Percentiles rank a stretch among this genome's conserved stretches.
Conservation (phyloP, 2,329 filamentous ascomycete species). For the Fusarium continuum region DNA sequence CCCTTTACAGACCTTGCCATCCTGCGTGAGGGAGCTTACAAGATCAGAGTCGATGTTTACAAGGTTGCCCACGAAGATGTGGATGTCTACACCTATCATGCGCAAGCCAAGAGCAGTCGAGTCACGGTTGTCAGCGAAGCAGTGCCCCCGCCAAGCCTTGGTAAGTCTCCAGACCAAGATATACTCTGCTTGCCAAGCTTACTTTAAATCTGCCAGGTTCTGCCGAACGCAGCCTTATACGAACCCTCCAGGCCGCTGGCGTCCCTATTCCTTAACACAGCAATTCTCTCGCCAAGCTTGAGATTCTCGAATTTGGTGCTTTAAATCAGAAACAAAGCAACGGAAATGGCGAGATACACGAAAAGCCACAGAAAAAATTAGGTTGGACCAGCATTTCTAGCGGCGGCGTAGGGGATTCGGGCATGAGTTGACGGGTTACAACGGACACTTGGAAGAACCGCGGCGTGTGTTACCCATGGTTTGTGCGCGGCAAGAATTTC, state of each 20-base stretch:
- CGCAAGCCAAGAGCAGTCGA: slow-evolving; percentile 24
- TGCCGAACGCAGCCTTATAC: slow-evolving; percentile 2
- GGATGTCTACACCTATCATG: slow-evolving; percentile 17
- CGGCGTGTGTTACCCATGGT: background rate
- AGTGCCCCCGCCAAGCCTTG: background rate
- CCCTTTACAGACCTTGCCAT: slow-evolving; percentile 42
- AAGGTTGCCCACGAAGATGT: slow-evolving; percentile 22
- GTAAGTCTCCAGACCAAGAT: slow-evolving; percentile 1
- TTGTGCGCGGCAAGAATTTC: background rate
- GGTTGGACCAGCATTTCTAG: background rate
- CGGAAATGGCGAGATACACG: background rate
- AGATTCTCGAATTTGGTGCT: background rate
- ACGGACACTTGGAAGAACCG: background rate
- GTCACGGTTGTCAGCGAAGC: slow-evolving; percentile 24
- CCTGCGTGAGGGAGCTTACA: slow-evolving; percentile 35
- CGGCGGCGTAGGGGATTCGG: background rate
- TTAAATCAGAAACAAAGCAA: background rate
- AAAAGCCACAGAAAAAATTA: background rate
- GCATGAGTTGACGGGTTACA: background rate
- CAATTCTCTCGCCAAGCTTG: background rate
- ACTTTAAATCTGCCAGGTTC: background rate
- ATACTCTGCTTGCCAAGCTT: rapidly evolving
- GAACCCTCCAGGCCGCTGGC: background rate
- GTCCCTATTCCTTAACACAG: background rate
- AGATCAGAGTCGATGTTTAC: slow-evolving; percentile 45